Evolutionary conservation across 805 yeast genomes (phyloP).

Genomic region (Metschnikowia matae): DNA sequence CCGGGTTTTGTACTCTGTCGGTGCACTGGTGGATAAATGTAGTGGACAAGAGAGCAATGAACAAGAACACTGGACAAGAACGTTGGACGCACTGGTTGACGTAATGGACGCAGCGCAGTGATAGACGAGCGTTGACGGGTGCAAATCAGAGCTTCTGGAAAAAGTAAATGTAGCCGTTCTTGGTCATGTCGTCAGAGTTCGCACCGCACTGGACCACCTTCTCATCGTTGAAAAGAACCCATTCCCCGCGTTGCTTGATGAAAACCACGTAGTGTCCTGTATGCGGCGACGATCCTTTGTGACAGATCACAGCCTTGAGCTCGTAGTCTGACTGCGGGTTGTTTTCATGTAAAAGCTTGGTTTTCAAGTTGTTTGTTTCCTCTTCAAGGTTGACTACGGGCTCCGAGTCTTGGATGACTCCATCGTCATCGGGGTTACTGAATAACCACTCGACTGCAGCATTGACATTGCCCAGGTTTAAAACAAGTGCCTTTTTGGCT

Average conservation of each 20-base stretch:
- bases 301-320: constrained; percentile 71
- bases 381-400: constrained; percentile 27
- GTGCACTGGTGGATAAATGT: too few species aligned
- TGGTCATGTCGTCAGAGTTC: constrained; percentile 40
- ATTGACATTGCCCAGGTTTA: constrained; percentile 60
- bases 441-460: constrained; percentile 92
- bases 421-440: constrained; percentile 73
- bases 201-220: constrained; percentile 63
- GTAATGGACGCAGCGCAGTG: too few species aligned
- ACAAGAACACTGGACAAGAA: too few species aligned
- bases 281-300: constrained; percentile 84
- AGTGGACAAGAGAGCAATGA: too few species aligned
- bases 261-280: constrained; percentile 92
- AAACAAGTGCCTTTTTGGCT: constrained; percentile 66
- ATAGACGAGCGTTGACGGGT: neutral
- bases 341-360: constrained; percentile 11
- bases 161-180: constrained; percentile 47
- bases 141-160: constrained; percentile 20
- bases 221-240: constrained; percentile 88
- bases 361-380: constrained; percentile 17
- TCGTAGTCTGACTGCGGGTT: constrained; percentile 33
- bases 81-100: too few species aligned
- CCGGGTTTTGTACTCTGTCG: too few species aligned
- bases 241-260: constrained; percentile 45
- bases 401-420: constrained; percentile 39